Percentiles rank a stretch among this genome's conserved stretches.
These are phyloP conservation scores for Sporobolus alterniflorus DNA, from an alignment of 202 grass and related monocot genomes.

Conservation along the genomic window DNA sequence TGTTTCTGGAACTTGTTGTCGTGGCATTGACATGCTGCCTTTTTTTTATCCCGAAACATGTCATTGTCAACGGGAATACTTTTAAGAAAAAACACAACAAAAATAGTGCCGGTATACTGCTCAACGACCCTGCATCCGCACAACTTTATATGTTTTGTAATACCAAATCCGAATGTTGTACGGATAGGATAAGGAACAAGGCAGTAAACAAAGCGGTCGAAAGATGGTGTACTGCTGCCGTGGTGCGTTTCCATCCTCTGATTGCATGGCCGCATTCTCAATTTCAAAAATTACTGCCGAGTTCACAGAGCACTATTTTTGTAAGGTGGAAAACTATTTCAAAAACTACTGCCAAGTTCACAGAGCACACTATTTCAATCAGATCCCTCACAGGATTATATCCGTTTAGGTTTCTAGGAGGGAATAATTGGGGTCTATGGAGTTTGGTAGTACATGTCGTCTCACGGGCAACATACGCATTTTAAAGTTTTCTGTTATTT, in stretches of 20 bases:
- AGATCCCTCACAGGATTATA: constrained; percentile 12
- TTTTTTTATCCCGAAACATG: too few relatives aligned
- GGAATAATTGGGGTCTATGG: background rate
- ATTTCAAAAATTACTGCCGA: background rate
- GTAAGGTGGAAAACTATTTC: background rate
- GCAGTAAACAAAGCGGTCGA: background rate
- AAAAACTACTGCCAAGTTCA: background rate
- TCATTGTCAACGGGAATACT: constrained; percentile 5
- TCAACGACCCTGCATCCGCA: too few relatives aligned
- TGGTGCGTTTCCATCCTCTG: background rate
- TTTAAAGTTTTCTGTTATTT: background rate
- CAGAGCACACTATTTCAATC: background rate
- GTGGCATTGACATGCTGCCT: background rate
- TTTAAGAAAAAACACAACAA: background rate
- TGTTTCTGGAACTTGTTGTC: background rate
- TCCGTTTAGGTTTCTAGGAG: background rate
- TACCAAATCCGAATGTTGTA: background rate
- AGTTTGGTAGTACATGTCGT: background rate
- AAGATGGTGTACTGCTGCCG: too few relatives aligned
- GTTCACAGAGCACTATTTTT: background rate
- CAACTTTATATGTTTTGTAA: background rate
- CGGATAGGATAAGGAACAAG: background rate
- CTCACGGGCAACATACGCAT: background rate
- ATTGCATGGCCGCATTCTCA: background rate
- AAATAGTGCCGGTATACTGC: too few relatives aligned